phyloP scores from a whole-genome alignment of 2,329 filamentous ascomycete species.

The Microcera coccophila region DNA sequence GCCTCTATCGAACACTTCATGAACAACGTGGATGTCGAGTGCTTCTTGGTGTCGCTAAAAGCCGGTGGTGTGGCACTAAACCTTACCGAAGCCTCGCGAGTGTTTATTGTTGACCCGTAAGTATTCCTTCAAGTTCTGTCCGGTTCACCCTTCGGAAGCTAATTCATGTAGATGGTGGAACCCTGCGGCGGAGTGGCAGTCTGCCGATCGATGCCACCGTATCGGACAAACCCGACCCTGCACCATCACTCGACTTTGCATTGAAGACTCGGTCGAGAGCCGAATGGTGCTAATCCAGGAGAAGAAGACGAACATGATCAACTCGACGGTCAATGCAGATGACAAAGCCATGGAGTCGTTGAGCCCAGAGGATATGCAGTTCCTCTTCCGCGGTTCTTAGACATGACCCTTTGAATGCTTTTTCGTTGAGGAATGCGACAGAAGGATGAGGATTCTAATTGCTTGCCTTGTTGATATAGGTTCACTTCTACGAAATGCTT shows the following conservation, averaged over 20 bases:
- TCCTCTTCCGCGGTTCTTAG: slow-evolving; percentile 77
- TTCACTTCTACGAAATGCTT: too few species aligned
- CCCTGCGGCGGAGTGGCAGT: slow-evolving; percentile 99
- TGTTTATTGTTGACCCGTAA: slow-evolving; percentile 95
- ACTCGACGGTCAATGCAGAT: slow-evolving; percentile 92
- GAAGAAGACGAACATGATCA: slow-evolving; percentile 98
- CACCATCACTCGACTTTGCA: slow-evolving; percentile 88
- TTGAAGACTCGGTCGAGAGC: slow-evolving; percentile 95
- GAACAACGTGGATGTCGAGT: slow-evolving; percentile 89
- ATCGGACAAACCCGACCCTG: slow-evolving; percentile 94
- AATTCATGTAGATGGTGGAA: slow-evolving; percentile 82
- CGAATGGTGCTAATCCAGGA: slow-evolving; percentile 94
- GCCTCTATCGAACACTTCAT: slow-evolving; percentile 95
- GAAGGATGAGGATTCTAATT: too few species aligned
- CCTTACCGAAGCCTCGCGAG: slow-evolving; percentile 86
- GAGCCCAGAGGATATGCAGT: slow-evolving; percentile 88
- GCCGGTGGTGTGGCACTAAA: slow-evolving; percentile 95
- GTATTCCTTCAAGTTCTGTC: slow-evolving; percentile 43
- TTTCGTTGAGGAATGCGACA: too few species aligned
- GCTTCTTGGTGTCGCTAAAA: slow-evolving; percentile 93
- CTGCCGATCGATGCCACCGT: slow-evolving; percentile 86
- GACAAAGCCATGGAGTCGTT: slow-evolving; percentile 86
- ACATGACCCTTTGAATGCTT: too few species aligned
- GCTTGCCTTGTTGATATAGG: too few species aligned
- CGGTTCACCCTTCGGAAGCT: neutral